Percentiles rank a stretch among this genome's conserved stretches.
These are phyloP conservation scores for Saccharomycopsis fibuligera DNA, from an alignment of 805 yeast species.

Conservation along the genomic window DNA sequence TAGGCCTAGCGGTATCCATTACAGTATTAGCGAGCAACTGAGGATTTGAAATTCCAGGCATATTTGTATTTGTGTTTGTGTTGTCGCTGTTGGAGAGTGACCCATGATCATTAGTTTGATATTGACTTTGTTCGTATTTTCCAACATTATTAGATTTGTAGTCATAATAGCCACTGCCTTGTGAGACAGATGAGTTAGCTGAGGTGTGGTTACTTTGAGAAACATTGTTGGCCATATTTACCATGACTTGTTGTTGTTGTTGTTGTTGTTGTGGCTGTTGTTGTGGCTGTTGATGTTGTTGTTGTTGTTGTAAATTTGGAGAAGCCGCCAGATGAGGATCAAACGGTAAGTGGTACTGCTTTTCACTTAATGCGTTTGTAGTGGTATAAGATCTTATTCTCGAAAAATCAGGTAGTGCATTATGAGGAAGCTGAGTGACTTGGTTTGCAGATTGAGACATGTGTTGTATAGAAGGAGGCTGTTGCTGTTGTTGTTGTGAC, in stretches of 20 bases:
- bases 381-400: constrained; percentile 51
- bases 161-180: too few relatives aligned
- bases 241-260: too few relatives aligned
- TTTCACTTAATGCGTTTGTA: constrained; percentile 25
- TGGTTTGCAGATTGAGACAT: neutral
- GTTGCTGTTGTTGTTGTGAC: neutral
- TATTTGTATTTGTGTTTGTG: too few relatives aligned
- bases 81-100: too few relatives aligned
- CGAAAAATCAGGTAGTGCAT: constrained; percentile 11
- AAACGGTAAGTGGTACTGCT: constrained; percentile 17
- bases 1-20: constrained; percentile 24
- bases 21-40: constrained; percentile 20
- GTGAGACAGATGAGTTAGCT: too few relatives aligned
- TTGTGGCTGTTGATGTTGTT: constrained; percentile 18
- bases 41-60: too few relatives aligned
- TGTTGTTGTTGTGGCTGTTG: constrained; percentile 23
- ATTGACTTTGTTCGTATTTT: too few relatives aligned
- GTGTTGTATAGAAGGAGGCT: neutral
- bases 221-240: too few relatives aligned
- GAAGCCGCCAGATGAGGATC: neutral
- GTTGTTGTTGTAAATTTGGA: neutral
- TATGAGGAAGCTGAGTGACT: neutral
- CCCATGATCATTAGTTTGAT: too few relatives aligned
- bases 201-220: too few relatives aligned
- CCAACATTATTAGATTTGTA: too few relatives aligned